Evolutionary conservation across 108 stramenopile genomes (phyloP).

Genomic region (Cyclotella kingstonii): DNA sequence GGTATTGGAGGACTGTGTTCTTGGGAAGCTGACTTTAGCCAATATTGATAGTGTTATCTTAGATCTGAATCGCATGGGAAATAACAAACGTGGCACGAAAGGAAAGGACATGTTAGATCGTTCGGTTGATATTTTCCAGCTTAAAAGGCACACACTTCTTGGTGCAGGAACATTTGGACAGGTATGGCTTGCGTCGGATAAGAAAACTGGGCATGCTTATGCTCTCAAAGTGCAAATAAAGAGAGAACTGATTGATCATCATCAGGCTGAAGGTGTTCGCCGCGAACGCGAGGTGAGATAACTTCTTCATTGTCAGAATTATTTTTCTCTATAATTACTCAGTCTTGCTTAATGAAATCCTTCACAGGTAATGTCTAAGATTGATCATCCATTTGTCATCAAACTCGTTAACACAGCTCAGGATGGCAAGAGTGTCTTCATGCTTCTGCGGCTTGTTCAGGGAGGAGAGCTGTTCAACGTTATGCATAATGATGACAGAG

Average conservation of each 20-base stretch:
- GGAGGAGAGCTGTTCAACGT: slow-evolving; percentile 86
- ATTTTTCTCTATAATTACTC: background rate
- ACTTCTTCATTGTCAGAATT: background rate
- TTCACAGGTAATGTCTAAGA: slow-evolving; percentile 59
- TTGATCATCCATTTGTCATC: slow-evolving; percentile 89
- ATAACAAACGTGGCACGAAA: slow-evolving; percentile 19
- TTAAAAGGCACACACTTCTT: slow-evolving; percentile 85
- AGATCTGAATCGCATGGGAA: slow-evolving; percentile 34
- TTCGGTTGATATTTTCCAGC: slow-evolving; percentile 38
- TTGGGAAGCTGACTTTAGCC: slow-evolving; percentile 41
- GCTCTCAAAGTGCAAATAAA: slow-evolving; percentile 91
- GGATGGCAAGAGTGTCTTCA: slow-evolving; percentile 60
- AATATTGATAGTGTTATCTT: slow-evolving; percentile 46
- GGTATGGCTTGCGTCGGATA: slow-evolving; percentile 96
- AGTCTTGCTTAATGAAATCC: slow-evolving; percentile 11
- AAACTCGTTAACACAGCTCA: slow-evolving; percentile 79
- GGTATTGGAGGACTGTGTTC: slow-evolving; percentile 44
- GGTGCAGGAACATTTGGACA: slow-evolving; percentile 99
- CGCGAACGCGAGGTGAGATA: slow-evolving; percentile 40
- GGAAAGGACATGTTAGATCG: slow-evolving; percentile 23
- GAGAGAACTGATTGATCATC: slow-evolving; percentile 92
- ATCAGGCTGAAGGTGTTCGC: slow-evolving; percentile 71
- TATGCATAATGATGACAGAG: slow-evolving; percentile 53
- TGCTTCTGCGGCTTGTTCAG: slow-evolving; percentile 68
- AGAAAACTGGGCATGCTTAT: slow-evolving; percentile 68